Percentiles rank a stretch among this genome's conserved stretches.
phyloP scores from a whole-genome alignment of 2,329 filamentous ascomycete genomes.

The Colletotrichum echinochloae region DNA sequence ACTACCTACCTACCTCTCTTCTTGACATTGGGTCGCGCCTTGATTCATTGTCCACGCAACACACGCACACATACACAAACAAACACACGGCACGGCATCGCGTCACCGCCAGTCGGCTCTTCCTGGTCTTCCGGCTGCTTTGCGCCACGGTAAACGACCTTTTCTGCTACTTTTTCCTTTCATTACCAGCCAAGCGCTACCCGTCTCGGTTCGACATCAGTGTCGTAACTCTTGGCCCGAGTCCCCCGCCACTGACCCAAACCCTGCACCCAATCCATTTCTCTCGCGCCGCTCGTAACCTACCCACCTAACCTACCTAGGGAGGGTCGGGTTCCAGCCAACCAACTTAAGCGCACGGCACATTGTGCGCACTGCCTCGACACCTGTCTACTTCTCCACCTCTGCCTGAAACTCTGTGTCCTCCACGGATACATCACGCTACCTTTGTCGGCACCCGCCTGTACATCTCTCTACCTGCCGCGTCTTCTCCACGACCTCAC shows the following conservation, averaged over 20 bases:
- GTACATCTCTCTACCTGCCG: conserved; percentile 6
- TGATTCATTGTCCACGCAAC: not conserved
- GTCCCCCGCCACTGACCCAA: conserved; percentile 31
- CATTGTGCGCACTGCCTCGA: conserved; percentile 6
- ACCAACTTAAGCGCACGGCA: conserved; percentile 27
- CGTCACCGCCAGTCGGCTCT: conserved; percentile 2
- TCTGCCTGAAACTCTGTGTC: conserved; percentile 12
- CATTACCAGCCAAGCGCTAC: not conserved
- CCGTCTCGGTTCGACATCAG: conserved; percentile 18
- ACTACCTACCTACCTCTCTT: not conserved
- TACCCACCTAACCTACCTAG: no score
- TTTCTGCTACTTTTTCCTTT: not conserved
- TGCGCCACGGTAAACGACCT: not conserved
- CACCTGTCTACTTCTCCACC: conserved; percentile 13
- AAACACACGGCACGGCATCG: no score
- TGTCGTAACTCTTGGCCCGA: conserved; percentile 13
- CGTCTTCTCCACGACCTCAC: conserved; percentile 3
- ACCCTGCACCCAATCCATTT: conserved; percentile 28
- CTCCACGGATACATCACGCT: conserved; percentile 10
- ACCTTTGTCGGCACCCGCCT: conserved; percentile 1
- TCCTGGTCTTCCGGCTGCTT: not conserved
- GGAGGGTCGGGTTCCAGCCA: not conserved
- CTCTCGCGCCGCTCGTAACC: conserved; percentile 7
- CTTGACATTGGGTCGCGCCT: not conserved
- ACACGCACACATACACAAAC: no score